Evolutionary conservation across 2,329 filamentous ascomycete genomes (phyloP), one percentile per base, ranked within the genome.

Genomic region (Coniochaeta prunicola): DNA sequence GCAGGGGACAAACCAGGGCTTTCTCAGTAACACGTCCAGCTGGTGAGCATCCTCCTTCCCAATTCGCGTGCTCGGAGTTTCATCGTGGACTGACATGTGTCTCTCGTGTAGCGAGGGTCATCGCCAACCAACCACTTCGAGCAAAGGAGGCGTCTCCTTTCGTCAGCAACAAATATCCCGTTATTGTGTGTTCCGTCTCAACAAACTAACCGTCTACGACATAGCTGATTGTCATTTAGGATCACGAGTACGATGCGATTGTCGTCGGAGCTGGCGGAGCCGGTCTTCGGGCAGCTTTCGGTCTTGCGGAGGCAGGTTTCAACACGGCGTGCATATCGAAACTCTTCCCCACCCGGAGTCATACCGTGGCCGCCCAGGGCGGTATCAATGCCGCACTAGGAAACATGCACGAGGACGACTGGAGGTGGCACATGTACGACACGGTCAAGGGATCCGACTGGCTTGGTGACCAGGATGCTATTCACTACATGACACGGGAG

Each of bases 341-440:
- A 81, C 85, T 93, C 61, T 93, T 93, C 80, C 90, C 90, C 56
- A 94, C 90, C 57, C 82, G 90, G 81, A 88, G 84, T 73, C 90
- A 94, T 76, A 94, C 90, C 9, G 90, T 94, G 68, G 90, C 90
- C 60, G 86, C 86, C 42, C 86, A 89, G 75, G 90, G 90, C 72
- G 90, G 90, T 70, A 93, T 94, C 81, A 94, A 94, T 74, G 90
- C 90, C 59, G 90, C 90, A 57, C 82, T 94, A 59, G 90, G 90
- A 71, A 96, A 96, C 80, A 97, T 97, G 92, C 92, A 96, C 82
- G 86, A 93, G 80, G 92, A 97, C 71, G 92, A 97, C 79, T 97
- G 92, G 92, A 87, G 92, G 81, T 97, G 92, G 92, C 92, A 97
- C 79, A 97, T 97, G 92, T 97, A 97, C 81, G 92, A 97, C 76